phyloP scores from a whole-genome alignment of 495 filamentous ascomycete genomes.

The Aspergillus kassunensis region DNA sequence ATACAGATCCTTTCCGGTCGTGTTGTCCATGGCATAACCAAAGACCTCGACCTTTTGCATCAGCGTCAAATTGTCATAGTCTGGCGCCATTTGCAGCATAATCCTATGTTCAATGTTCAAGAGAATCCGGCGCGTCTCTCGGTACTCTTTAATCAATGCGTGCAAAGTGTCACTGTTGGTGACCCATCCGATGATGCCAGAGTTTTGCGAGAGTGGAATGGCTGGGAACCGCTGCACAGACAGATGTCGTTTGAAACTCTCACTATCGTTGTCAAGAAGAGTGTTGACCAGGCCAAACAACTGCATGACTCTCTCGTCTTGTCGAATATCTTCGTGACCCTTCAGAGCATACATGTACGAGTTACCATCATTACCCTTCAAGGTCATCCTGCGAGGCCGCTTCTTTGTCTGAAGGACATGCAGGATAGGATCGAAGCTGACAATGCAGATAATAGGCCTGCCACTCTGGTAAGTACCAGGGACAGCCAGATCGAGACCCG shows the following conservation, averaged over 20 bases:
- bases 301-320: conserved; percentile 99
- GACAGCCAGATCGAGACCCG: conserved; percentile 83
- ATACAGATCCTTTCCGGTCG: conserved; percentile 96
- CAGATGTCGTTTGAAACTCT: conserved; percentile 94
- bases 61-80: conserved; percentile 95
- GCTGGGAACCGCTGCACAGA: conserved; percentile 93
- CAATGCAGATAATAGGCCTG: conserved; percentile 78
- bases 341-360: conserved; percentile 86
- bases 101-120: conserved; percentile 99
- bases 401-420: conserved; percentile 97
- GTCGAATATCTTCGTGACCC: conserved; percentile 96
- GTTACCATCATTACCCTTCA: conserved; percentile 82
- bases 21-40: conserved; percentile 97
- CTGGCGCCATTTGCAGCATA: conserved; percentile 99
- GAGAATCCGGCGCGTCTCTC: conserved; percentile 92
- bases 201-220: conserved; percentile 92
- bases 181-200: conserved; percentile 94
- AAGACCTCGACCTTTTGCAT: conserved; percentile 99
- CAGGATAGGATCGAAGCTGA: conserved; percentile 81
- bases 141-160: conserved; percentile 93
- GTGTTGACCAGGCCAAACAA: conserved; percentile 96
- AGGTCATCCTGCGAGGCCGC: conserved; percentile 80
- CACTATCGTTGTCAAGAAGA: conserved; percentile 82
- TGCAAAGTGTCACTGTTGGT: conserved; percentile 96
- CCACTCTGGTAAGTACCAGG: conserved; percentile 92